Conservation (phyloP, 768 basidiomycete species). For the Mycena sanguinolenta region DNA sequence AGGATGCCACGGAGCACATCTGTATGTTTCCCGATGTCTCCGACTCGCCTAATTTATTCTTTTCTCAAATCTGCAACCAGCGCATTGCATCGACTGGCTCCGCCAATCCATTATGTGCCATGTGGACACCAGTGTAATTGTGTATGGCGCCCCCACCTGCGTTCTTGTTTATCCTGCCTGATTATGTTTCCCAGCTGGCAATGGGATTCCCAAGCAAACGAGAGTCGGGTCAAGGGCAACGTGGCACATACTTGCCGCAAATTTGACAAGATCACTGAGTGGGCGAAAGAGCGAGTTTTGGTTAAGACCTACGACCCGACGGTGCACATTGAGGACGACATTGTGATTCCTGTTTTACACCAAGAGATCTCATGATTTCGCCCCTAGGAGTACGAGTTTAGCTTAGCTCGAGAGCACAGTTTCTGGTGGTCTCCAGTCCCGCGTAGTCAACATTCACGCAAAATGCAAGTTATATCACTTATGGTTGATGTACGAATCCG, state of each 20-base stretch:
- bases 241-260: constrained; percentile 45
- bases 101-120: constrained; percentile 34
- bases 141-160: constrained; percentile 4
- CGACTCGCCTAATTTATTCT: not conserved
- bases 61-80: not conserved
- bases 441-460: no score
- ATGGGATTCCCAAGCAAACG: constrained; percentile 41
- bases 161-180: not conserved
- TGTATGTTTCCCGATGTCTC: not conserved
- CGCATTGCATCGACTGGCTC: no score
- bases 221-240: constrained; percentile 38
- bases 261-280: constrained; percentile 44
- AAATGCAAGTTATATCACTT: no score
- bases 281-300: constrained; percentile 40
- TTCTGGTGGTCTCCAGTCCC: no score
- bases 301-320: constrained; percentile 8
- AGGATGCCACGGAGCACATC: constrained; percentile 32
- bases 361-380: no score
- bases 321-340: constrained; percentile 30
- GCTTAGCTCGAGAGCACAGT: no score
- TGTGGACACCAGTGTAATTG: constrained; percentile 30
- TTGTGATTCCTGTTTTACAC: constrained; percentile 24
- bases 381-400: no score
- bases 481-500: no score
- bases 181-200: constrained; percentile 37